Conservation (phyloP, 2,329 filamentous ascomycete species). For the Lachnellula willkommii region DNA sequence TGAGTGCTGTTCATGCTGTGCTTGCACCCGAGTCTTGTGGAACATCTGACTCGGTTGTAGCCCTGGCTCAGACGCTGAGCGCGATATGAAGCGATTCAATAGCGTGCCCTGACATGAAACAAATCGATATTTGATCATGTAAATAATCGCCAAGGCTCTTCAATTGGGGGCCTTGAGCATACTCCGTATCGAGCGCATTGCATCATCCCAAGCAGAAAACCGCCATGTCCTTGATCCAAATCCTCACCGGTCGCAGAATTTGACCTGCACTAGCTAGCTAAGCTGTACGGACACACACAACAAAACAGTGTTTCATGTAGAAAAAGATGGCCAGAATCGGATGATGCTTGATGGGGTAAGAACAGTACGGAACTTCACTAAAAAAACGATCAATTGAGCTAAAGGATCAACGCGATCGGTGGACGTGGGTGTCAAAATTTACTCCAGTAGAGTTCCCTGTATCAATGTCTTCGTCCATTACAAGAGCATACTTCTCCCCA, state of each 20-base stretch:
- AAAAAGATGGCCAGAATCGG: background rate
- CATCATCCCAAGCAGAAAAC: background rate
- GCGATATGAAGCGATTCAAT: background rate
- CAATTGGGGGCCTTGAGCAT: background rate
- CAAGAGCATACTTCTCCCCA: no score
- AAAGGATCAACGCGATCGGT: no score
- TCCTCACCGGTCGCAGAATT: background rate
- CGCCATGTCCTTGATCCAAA: background rate
- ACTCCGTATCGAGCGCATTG: background rate
- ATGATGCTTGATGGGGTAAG: background rate
- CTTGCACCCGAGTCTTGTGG: background rate
- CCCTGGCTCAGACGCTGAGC: background rate
- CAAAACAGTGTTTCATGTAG: background rate
- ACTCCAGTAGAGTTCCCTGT: no score
- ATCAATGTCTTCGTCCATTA: no score
- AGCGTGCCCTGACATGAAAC: background rate
- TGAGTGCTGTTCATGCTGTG: background rate
- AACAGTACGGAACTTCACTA: background rate
- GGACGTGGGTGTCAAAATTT: no score
- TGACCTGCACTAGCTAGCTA: background rate
- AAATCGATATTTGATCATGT: background rate
- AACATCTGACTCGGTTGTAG: background rate
- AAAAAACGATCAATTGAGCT: background rate
- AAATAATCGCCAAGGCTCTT: background rate
- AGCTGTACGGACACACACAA: background rate